phyloP scores from a whole-genome alignment of 768 basidiomycete species.

The Kwoniella dendrophila region DNA sequence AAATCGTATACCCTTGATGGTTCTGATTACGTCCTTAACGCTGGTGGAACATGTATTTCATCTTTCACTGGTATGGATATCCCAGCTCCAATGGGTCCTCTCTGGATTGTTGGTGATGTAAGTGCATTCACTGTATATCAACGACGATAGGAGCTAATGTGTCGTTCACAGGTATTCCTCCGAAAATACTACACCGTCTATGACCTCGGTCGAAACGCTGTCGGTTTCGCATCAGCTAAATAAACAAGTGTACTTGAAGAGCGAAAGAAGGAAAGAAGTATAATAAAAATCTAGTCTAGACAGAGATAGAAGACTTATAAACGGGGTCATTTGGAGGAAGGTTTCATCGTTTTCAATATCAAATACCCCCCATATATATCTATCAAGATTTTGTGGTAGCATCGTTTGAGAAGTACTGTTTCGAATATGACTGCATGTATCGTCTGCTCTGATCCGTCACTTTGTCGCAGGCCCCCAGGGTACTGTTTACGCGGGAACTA shows the following conservation, averaged over 20 bases:
- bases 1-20: constrained; percentile 77
- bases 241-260: constrained; percentile 8
- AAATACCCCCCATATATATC: constrained; percentile 3
- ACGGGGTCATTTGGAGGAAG: neutral
- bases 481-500: no score
- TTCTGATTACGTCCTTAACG: constrained; percentile 81
- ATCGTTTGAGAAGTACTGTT: constrained; percentile 10
- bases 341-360: neutral
- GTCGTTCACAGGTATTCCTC: constrained; percentile 66
- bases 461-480: no score
- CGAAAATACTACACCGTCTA: constrained; percentile 64
- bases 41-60: constrained; percentile 90
- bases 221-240: constrained; percentile 47
- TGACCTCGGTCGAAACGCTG: constrained; percentile 55
- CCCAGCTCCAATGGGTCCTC: constrained; percentile 62
- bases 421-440: constrained; percentile 10
- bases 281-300: neutral
- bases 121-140: constrained; percentile 17
- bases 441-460: neutral
- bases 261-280: neutral
- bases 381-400: neutral
- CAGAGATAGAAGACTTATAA: neutral
- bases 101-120: constrained; percentile 83
- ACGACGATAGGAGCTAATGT: constrained; percentile 3
- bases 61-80: constrained; percentile 91